Base-by-base conservation (phyloP, 2,329 filamentous ascomycete species). In the Hymenoscyphus salicellus region DNA sequence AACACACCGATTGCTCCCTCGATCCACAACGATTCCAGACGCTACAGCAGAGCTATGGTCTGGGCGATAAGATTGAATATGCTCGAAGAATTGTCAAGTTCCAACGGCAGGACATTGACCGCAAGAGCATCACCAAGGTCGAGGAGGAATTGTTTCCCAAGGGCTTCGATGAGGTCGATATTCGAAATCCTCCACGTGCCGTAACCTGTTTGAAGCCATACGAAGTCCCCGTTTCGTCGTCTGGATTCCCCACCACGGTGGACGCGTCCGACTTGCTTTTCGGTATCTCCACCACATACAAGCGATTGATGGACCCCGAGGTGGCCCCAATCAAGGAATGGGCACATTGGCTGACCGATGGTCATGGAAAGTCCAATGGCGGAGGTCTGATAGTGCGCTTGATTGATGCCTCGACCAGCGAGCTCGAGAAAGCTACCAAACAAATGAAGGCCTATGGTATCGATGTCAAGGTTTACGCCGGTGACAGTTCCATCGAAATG, bases 281-380 rank as follows among this genome's bases (percentile, higher is more conserved):
- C 66, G 84, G 84, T 49, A 82, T 86, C 5, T 86, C 84, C 0
- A 86, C 84, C 8, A 85, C 83, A 2, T 86, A 83, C 75, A 78
- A 81, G 68, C 78, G 83, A 63, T 82, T 86, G 69, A 82, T 77
- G 71, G 81, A 84, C 67, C 76, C 79, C 0, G 78, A 79, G 62
- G 85, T 81, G 2, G 82, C 78, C 61, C 82, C 83, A 0, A 80
- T 86, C 60, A 81, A 82, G 66, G 84, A 86, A 72, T 86, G 84
- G 84, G 79, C 82, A 5, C 85, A 83, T 74, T 86, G 84, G 84
- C 77, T 86, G 65, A 86, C 84, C 2, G 82, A 86, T 71, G 80
- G 82, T 65, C 79, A 79, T 58, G 83, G 84, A 55, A 76, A 79
- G 61, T 83, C 83, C 36, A 86, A 86, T 68, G 84, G 84, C 20